phyloP scores from a whole-genome alignment of 2,329 filamentous ascomycete genomes.

The Blastomyces gilchristii region DNA sequence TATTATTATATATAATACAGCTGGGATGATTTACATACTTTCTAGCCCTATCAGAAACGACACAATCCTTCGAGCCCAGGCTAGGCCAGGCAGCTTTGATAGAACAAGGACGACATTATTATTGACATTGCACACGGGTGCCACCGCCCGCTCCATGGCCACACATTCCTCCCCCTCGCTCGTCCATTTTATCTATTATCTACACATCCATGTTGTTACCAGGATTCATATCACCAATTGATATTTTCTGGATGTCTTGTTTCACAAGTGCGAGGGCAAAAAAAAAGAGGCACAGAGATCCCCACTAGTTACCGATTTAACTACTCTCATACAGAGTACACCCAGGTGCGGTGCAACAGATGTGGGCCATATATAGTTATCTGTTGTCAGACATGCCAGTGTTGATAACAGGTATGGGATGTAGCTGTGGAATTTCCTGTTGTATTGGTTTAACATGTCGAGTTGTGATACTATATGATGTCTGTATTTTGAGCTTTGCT shows the following conservation, averaged over 20 bases:
- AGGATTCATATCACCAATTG: neutral
- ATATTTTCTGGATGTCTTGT: neutral
- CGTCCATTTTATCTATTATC: too few relatives aligned
- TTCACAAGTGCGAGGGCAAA: neutral
- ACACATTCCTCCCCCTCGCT: neutral
- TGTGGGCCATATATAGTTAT: too few relatives aligned
- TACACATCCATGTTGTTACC: neutral
- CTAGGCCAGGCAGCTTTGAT: neutral
- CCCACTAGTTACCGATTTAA: too few relatives aligned
- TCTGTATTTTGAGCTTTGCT: too few relatives aligned
- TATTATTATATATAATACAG: neutral
- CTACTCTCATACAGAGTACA: too few relatives aligned
- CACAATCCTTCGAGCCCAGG: neutral
- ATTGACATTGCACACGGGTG: neutral
- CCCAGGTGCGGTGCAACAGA: neutral
- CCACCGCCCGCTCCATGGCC: neutral
- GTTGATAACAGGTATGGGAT: too few relatives aligned
- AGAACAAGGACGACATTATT: neutral
- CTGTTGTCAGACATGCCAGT: too few relatives aligned
- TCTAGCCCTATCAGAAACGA: neutral
- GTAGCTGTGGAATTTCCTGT: too few relatives aligned
- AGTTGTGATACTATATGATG: too few relatives aligned
- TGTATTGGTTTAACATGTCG: too few relatives aligned
- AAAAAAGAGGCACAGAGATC: neutral
- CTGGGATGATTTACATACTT: neutral